phyloP scores from a whole-genome alignment of 1,284 basidiomycete genomes.

The Athelia psychrophila region DNA sequence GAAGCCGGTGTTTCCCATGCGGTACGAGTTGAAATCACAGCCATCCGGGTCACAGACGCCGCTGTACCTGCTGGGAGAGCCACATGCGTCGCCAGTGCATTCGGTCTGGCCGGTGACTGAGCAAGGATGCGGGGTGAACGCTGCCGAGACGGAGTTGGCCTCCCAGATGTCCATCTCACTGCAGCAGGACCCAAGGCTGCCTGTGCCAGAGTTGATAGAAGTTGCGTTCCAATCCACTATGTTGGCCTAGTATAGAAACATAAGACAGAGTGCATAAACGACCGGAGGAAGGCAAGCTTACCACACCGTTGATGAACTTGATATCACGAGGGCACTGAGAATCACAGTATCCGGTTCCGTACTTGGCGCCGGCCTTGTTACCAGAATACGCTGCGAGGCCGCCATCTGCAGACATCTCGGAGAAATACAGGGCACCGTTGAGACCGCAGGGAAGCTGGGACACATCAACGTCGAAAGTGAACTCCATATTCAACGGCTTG shows the following conservation, averaged over 20 bases:
- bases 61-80: too few relatives aligned
- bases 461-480: slow-evolving; percentile 52
- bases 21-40: too few relatives aligned
- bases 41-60: too few relatives aligned
- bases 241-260: slow-evolving; percentile 27
- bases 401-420: slow-evolving; percentile 53
- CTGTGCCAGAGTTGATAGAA: slow-evolving; percentile 33
- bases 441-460: slow-evolving; percentile 54
- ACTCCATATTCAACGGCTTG: slow-evolving; percentile 47
- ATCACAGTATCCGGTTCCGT: slow-evolving; percentile 58
- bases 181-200: slow-evolving; percentile 48
- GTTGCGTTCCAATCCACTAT: slow-evolving; percentile 26
- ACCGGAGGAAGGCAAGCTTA: slow-evolving; percentile 21
- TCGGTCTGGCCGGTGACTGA: too few relatives aligned
- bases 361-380: slow-evolving; percentile 58
- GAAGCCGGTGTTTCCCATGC: too few relatives aligned
- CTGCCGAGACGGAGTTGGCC: too few relatives aligned
- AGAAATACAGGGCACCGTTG: slow-evolving; percentile 48
- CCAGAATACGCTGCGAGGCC: slow-evolving; percentile 42
- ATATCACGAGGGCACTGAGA: slow-evolving; percentile 56
- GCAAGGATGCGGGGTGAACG: too few relatives aligned
- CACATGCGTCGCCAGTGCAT: too few relatives aligned
- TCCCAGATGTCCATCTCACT: too few relatives aligned
- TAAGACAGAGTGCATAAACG: slow-evolving; percentile 22
- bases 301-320: slow-evolving; percentile 53